Percentiles rank a stretch among this genome's conserved stretches.
phyloP scores from a whole-genome alignment of 202 grass and related monocot genomes.

The Panicum virgatum region DNA sequence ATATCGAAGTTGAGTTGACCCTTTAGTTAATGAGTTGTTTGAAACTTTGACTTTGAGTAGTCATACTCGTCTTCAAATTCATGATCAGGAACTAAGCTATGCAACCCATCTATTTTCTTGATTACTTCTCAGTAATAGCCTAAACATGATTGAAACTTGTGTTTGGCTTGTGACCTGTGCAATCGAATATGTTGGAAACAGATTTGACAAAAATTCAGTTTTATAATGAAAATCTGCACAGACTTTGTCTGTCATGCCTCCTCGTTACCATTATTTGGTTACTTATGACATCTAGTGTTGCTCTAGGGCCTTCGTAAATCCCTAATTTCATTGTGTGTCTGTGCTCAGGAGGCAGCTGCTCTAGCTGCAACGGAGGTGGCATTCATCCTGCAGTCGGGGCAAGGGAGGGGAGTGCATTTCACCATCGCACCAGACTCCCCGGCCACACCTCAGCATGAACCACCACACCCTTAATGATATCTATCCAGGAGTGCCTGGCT shows the following conservation, averaged over 20 bases:
- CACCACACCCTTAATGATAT: conserved; percentile 37
- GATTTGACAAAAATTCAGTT: background rate
- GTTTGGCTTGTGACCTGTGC: background rate
- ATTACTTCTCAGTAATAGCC: background rate
- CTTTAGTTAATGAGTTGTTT: background rate
- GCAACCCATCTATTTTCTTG: background rate
- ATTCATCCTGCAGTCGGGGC: conserved; percentile 82
- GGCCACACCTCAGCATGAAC: conserved; percentile 80
- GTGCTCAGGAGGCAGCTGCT: conserved; percentile 73
- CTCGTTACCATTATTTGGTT: background rate
- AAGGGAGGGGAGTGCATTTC: conserved; percentile 84
- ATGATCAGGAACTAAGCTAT: conserved; percentile 13
- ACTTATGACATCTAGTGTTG: background rate
- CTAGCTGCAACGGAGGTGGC: conserved; percentile 86
- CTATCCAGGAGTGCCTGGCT: background rate
- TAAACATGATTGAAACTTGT: background rate
- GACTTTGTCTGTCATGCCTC: no score
- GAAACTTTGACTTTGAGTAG: background rate
- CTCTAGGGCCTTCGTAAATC: background rate
- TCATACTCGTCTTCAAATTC: background rate
- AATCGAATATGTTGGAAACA: background rate
- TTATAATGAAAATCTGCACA: background rate
- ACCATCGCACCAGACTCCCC: conserved; percentile 84
- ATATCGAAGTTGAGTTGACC: background rate
- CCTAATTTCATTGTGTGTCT: conserved; percentile 7